phyloP scores from a whole-genome alignment of 176 grass and related monocot genomes.

The Musa beccarii region DNA sequence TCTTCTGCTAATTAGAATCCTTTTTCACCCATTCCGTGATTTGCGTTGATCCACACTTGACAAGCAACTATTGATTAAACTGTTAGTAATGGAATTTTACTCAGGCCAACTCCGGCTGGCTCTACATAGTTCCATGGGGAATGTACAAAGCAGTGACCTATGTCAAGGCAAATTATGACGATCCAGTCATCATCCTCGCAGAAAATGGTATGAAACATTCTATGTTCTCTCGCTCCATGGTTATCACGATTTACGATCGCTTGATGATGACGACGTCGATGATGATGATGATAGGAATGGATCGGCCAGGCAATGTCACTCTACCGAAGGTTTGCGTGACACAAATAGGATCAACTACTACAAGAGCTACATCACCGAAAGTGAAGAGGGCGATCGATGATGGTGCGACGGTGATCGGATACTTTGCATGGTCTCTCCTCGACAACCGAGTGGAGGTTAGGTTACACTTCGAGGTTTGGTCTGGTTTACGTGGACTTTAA shows the following conservation, averaged over 20 bases:
- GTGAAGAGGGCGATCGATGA: slow-evolving; percentile 26
- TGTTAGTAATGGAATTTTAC: neutral
- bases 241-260: neutral
- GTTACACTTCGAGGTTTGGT: slow-evolving; percentile 41
- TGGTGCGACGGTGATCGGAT: slow-evolving; percentile 30
- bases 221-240: neutral
- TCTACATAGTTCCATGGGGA: slow-evolving; percentile 85
- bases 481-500: slow-evolving; percentile 31
- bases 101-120: slow-evolving; percentile 61
- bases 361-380: slow-evolving; percentile 36
- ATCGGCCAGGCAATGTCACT: slow-evolving; percentile 28
- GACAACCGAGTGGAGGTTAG: slow-evolving; percentile 50
- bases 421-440: slow-evolving; percentile 53
- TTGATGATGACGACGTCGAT: neutral
- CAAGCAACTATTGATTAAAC: too few species aligned
- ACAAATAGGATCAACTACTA: slow-evolving; percentile 40
- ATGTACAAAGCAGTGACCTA: slow-evolving; percentile 78
- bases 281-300: slow-evolving; percentile 28
- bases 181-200: slow-evolving; percentile 54
- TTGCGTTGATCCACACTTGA: too few species aligned
- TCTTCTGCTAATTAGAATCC: too few species aligned
- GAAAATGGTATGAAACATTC: slow-evolving; percentile 55
- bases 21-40: too few species aligned
- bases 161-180: slow-evolving; percentile 59
- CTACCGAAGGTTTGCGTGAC: slow-evolving; percentile 32